A percentile compares a stretch with the other conserved stretches of the same genome.
Conservation (phyloP, 1,284 basidiomycete species). For the Papiliotrema terrestris region DNA sequence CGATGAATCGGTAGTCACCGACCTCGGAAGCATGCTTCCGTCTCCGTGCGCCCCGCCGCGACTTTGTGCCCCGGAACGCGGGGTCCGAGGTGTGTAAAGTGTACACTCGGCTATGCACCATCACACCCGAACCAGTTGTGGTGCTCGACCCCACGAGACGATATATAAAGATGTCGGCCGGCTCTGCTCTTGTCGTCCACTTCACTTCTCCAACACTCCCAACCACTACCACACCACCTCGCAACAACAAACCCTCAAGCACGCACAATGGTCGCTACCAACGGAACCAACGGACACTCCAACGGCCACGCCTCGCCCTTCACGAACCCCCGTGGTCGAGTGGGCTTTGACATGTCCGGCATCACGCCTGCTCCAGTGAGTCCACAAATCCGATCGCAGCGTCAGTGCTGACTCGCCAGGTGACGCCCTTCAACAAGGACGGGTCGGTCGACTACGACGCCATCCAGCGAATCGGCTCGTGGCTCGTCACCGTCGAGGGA, state of each 20-base stretch:
- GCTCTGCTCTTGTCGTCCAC: too few relatives aligned
- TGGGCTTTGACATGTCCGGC: constrained; percentile 16
- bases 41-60: too few relatives aligned
- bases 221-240: too few relatives aligned
- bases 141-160: background rate
- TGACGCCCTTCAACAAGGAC: constrained; percentile 15
- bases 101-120: background rate
- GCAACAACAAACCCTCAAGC: background rate
- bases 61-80: background rate
- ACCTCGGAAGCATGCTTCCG: constrained; percentile 1
- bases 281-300: constrained; percentile 8
- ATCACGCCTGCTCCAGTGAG: constrained; percentile 16
- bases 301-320: constrained; percentile 4
- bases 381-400: background rate
- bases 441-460: constrained; percentile 15
- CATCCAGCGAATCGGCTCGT: constrained; percentile 17
- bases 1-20: too few relatives aligned
- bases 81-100: background rate
- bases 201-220: too few relatives aligned
- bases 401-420: background rate
- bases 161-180: too few relatives aligned
- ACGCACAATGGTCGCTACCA: constrained; percentile 1
- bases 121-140: background rate
- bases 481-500: constrained; percentile 14
- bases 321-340: constrained; percentile 13